Evolutionary conservation across 805 yeast genomes (phyloP).

Genomic region (Myxozyma geophila): DNA sequence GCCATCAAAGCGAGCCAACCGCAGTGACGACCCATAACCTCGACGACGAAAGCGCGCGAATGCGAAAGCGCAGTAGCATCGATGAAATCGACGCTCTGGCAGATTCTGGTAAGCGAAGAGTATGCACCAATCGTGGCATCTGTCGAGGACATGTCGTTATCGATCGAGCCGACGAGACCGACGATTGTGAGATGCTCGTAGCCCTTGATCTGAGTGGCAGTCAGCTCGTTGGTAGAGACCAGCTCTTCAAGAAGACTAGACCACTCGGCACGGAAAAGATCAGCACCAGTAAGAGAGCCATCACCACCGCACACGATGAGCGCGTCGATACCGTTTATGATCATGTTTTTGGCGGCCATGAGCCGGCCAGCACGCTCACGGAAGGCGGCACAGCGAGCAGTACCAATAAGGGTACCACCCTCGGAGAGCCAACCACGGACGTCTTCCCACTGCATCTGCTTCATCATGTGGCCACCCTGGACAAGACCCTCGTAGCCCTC

Average conservation of each 20-base stretch:
- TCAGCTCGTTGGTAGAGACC: constrained; percentile 57
- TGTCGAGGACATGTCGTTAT: constrained; percentile 96
- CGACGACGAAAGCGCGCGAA: constrained; percentile 95
- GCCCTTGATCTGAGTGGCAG: constrained; percentile 61
- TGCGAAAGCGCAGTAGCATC: constrained; percentile 98
- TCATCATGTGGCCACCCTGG: constrained; percentile 77
- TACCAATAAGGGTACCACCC: constrained; percentile 96
- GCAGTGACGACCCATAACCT: constrained; percentile 99
- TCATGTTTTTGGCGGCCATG: constrained; percentile 80
- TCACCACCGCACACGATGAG: constrained; percentile 98
- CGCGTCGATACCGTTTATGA: constrained; percentile 88
- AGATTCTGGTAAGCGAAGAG: constrained; percentile 89
- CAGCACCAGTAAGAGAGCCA: constrained; percentile 98
- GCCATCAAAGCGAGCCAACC: constrained; percentile 99
- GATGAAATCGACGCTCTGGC: constrained; percentile 92
- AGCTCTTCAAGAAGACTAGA: constrained; percentile 82
- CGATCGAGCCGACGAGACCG: constrained; percentile 96
- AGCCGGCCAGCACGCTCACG: constrained; percentile 84
- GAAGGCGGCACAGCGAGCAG: constrained; percentile 90
- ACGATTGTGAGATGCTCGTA: constrained; percentile 80
- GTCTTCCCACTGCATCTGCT: constrained; percentile 86
- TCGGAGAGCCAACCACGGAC: constrained; percentile 90
- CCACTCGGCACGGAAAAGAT: constrained; percentile 92
- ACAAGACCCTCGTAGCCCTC: constrained; percentile 97
- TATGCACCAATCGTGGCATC: constrained; percentile 97